A percentile compares a stretch with the other conserved stretches of the same genome.
phyloP scores from a whole-genome alignment of 2,329 filamentous ascomycete genomes.

The Fusarium agapanthi region DNA sequence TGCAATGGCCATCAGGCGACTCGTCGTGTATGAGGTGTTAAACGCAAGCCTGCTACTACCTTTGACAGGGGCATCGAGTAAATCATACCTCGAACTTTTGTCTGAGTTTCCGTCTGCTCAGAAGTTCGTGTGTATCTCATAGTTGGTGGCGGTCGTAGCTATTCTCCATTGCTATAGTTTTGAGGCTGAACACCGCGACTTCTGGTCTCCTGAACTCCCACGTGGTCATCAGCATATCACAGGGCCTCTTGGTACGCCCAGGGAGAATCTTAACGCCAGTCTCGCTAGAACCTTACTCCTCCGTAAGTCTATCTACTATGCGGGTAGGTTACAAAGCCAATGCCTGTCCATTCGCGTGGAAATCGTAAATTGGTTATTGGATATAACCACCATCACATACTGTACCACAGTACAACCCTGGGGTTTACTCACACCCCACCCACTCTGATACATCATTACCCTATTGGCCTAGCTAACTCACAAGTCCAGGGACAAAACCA shows the following conservation, averaged over 20 bases:
- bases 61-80: background rate
- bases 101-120: background rate
- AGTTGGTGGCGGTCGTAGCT: background rate
- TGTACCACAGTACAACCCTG: background rate
- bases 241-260: background rate
- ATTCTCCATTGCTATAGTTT: background rate
- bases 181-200: background rate
- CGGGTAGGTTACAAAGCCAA: background rate
- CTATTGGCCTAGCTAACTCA: conserved; percentile 27
- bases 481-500: conserved; percentile 25
- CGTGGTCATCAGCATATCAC: background rate
- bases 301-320: conserved; percentile 1
- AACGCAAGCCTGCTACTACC: background rate
- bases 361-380: conserved; percentile 3
- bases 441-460: background rate
- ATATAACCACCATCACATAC: background rate
- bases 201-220: background rate
- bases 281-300: background rate
- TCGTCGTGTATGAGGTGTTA: background rate
- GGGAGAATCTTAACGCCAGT: background rate
- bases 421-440: conserved; percentile 15
- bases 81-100: background rate
- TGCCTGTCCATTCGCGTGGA: background rate
- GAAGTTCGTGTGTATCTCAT: background rate
- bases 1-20: background rate